Evolutionary conservation across 2,329 filamentous ascomycete genomes (phyloP), one percentile per base, ranked within the genome.

Genomic region (Colletotrichum graminicola): DNA sequence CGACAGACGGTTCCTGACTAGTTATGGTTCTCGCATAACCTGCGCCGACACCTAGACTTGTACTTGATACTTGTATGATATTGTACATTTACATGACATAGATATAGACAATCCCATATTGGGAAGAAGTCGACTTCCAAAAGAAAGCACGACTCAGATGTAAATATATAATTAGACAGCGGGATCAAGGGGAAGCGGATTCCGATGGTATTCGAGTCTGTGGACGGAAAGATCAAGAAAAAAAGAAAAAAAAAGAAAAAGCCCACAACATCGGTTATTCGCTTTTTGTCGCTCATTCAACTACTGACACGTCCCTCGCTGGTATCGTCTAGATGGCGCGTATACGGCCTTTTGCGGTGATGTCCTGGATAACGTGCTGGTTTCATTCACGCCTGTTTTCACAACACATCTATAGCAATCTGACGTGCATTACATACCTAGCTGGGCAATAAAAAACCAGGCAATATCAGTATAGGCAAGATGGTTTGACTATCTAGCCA

Each of bases 1-100:
- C 21, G n/a, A 26, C n/a, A 23, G 34, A 11, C 5, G 12, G 5
- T 16, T n/a, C 7, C 45, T 16, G n/a, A 5, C 1, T 8, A n/a
- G 60, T 14, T 5, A 26, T 8, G 32, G 32, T 6, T 29, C 26
- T 5, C 7, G 3, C 16, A 11, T 18, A 12, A 26, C 47, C 14
- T 21, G 60, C 14, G 18, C 14, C 4, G 16, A 7, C 7, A 4
- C 8, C 12, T 23, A 23, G 34, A 51, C 56, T 32, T 45, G 45
- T 26, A 41, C 54, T 26, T 26, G 34, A 36, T 51, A 34, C 16
- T 43, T 63, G 49, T 63, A 55, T 32, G 5, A 63, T 63, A 34
- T 34, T 63, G 36, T 63, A 55, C 36, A 34, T 26, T 55, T 1
- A 18, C 23, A 55, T 11, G 11, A 12, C 8, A 32, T 45, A 55